Percentiles rank a stretch among this genome's conserved stretches.
Conservation (phyloP, 1,139 yeast species). For the Hyphopichia wangnamkhiaoensis region DNA sequence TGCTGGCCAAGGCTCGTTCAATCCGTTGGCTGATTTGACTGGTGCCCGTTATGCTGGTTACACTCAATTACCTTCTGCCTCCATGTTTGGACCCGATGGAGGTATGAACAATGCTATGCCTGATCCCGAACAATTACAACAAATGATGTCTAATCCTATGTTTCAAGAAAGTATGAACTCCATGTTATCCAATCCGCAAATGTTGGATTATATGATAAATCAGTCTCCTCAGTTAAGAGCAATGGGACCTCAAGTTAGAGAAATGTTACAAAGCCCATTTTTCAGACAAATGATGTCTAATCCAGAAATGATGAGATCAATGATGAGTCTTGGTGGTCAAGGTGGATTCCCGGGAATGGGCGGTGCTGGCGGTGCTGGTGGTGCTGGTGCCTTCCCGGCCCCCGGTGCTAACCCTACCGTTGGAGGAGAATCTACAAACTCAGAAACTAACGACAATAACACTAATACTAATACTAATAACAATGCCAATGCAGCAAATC, state of each 20-base stretch:
- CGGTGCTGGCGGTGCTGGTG: slow-evolving; percentile 19
- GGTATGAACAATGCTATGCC: slow-evolving; percentile 74
- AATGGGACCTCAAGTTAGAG: slow-evolving; percentile 88
- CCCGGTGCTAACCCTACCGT: slow-evolving; percentile 50
- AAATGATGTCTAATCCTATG: slow-evolving; percentile 78
- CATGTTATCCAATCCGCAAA: slow-evolving; percentile 74
- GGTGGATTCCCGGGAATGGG: slow-evolving; percentile 42
- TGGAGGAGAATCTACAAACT: slow-evolving; percentile 21
- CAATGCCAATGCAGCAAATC: slow-evolving; percentile 42
- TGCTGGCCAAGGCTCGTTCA: slow-evolving; percentile 86
- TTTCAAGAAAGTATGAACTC: slow-evolving; percentile 81
- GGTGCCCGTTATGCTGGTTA: slow-evolving; percentile 96
- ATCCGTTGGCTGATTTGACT: slow-evolving; percentile 88
- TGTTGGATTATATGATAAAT: slow-evolving; percentile 80
- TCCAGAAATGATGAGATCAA: slow-evolving; percentile 81
- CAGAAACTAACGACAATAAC: slow-evolving; percentile 9
- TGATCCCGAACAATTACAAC: slow-evolving; percentile 69
- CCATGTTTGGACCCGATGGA: slow-evolving; percentile 94
- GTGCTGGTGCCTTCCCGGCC: slow-evolving; percentile 50
- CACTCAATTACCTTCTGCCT: slow-evolving; percentile 81
- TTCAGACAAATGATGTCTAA: slow-evolving; percentile 84
- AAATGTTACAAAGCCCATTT: slow-evolving; percentile 80
- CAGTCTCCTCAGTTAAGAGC: slow-evolving; percentile 82
- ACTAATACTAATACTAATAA: slow-evolving; percentile 11
- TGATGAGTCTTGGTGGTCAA: slow-evolving; percentile 70